Evolutionary conservation across 208 protist species (phyloP).

Genomic region (Sergeia podlipaevii): DNA sequence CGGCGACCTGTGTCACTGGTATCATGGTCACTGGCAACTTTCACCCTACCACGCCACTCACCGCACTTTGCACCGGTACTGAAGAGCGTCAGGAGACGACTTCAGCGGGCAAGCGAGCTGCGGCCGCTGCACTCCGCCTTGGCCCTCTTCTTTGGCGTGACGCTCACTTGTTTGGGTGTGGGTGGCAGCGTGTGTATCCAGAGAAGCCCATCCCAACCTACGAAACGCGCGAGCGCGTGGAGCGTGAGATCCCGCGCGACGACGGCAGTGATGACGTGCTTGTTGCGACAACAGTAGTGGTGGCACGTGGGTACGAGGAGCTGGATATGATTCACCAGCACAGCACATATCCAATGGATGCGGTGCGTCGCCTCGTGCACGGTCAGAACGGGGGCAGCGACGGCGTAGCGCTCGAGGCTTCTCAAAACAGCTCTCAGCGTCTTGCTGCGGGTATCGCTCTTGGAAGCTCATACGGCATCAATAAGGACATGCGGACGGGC

Average conservation of each 20-base stretch:
- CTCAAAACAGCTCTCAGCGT: too few species aligned
- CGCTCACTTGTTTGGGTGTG: conserved; percentile 49
- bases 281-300: conserved; percentile 56
- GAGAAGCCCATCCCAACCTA: conserved; percentile 8
- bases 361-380: conserved; percentile 56
- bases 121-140: conserved; percentile 28
- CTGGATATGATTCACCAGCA: conserved; percentile 48
- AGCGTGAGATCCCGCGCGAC: conserved; percentile 8
- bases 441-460: too few species aligned
- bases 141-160: conserved; percentile 66
- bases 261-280: conserved; percentile 1
- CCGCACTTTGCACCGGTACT: conserved; percentile 7
- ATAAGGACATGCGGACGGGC: too few species aligned
- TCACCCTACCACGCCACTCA: conserved; percentile 10
- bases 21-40: not conserved
- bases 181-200: conserved; percentile 55
- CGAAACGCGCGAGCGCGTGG: not conserved
- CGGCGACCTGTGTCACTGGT: not conserved
- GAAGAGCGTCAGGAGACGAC: conserved; percentile 12
- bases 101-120: conserved; percentile 13
- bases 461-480: too few species aligned
- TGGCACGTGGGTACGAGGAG: conserved; percentile 77
- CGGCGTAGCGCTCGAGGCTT: not conserved
- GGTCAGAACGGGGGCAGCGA: not conserved
- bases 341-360: conserved; percentile 46